phyloP scores from a whole-genome alignment of 352 stramenopile species.

The Phytopythium aichiense region DNA sequence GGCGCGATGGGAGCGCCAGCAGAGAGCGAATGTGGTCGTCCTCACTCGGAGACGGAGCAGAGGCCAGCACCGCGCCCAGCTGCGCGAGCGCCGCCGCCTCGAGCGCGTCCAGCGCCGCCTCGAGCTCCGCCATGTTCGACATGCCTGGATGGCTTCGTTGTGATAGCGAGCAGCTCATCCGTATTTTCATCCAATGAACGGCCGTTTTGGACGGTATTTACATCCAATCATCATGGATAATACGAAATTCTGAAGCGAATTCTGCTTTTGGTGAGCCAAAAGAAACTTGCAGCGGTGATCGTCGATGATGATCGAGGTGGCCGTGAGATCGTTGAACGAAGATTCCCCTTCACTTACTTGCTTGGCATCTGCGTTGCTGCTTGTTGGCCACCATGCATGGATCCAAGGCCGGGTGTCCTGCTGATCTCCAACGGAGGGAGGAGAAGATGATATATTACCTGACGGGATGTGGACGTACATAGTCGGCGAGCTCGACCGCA shows the following conservation, averaged over 20 bases:
- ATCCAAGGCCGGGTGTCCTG: no score
- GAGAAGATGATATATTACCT: slow-evolving; percentile 1
- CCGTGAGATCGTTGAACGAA: no score
- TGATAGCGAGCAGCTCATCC: background rate
- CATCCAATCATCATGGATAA: background rate
- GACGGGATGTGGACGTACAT: background rate
- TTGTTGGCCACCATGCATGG: no score
- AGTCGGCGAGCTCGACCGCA: background rate
- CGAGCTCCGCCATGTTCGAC: background rate
- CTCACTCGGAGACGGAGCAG: background rate
- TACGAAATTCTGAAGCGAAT: background rate
- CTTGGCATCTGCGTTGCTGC: no score
- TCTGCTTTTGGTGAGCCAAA: no score
- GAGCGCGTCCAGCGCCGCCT: slow-evolving; percentile 7
- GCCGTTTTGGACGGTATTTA: background rate
- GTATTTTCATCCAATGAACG: no score
- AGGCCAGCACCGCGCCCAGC: slow-evolving; percentile 5
- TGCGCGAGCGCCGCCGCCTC: slow-evolving; percentile 10
- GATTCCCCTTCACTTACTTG: no score
- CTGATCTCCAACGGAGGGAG: background rate
- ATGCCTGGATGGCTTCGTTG: background rate
- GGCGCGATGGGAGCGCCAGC: slow-evolving; percentile 1
- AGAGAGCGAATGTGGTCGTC: background rate
- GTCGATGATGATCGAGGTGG: background rate
- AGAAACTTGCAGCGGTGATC: background rate